Evolutionary conservation across 805 yeast species (phyloP), one percentile per base, ranked within the genome.

Genomic region (Schizosaccharomyces lindneri): DNA sequence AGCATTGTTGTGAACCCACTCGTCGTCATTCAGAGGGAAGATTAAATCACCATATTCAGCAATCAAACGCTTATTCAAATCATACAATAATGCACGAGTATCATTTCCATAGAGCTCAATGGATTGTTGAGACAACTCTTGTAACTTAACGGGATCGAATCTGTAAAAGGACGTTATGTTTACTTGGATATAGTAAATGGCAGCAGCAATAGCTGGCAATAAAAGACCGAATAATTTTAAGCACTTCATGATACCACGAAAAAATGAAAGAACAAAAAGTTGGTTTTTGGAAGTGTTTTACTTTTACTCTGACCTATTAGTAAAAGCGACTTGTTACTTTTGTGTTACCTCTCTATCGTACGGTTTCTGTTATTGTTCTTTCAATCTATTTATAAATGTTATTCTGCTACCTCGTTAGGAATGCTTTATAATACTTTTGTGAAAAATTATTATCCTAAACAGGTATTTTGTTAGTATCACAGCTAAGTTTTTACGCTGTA

Each of bases 1-100:
- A 3, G 98, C 98, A 68, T 87, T 87, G 78, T 93, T 93, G 79
- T 82, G 90, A 61, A 93, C 84, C 97, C 97, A 93, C 65, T 89
- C 90, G 61, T 85, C 84, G 61, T 76, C 75, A 70, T 82, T 80
- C 66, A 84, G 76, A 65, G 81, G 81, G 72, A 86, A 86, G 72
- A 90, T 79, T 66, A 78, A 70, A 6, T 80, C 81, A 13, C 95
- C 95, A 70, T 93, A 93, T 59, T 75, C 79, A 2, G 71, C 74
- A 64, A 81, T 75, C 63, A 89, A 70, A 43, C 73, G 76, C 1
- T 76, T 76, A 43, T 85, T 79, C 64, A 90, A 73, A 60, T 79
- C 85, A 21, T 74, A 70, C 71, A 89, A 74, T 63, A 89, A 71
- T 2, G 76, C 81, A 6, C 84, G 80, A 43, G 85, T 77, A 66